Conservation (phyloP, 2,329 filamentous ascomycete species). For the Purpureocillium lavendulum region DNA sequence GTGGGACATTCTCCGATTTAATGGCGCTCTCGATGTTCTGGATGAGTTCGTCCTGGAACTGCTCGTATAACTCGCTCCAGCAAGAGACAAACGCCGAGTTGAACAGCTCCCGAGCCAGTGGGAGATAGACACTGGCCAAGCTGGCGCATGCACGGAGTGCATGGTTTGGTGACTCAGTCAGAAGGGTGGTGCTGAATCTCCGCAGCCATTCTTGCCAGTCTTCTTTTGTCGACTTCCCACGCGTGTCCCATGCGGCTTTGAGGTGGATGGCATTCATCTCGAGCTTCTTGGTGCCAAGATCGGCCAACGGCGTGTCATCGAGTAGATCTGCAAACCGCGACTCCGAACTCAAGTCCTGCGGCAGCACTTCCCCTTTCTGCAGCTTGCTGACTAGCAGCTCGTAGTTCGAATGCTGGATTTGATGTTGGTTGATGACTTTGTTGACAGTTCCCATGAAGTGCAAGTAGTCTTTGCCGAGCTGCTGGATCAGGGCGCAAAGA, state of each 20-base stretch:
- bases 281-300: conserved; percentile 85
- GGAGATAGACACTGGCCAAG: conserved; percentile 83
- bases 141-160: conserved; percentile 88
- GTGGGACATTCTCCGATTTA: conserved; percentile 89
- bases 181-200: conserved; percentile 86
- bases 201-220: conserved; percentile 99
- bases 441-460: conserved; percentile 93
- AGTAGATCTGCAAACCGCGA: conserved; percentile 68
- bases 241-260: conserved; percentile 94
- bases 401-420: conserved; percentile 85
- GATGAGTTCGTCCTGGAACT: conserved; percentile 94
- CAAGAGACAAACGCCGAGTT: conserved; percentile 98
- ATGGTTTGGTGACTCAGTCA: conserved; percentile 94
- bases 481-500: conserved; percentile 88
- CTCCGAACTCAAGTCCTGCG: conserved; percentile 86
- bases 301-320: conserved; percentile 74
- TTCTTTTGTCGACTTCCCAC: conserved; percentile 92
- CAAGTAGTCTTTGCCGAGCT: conserved; percentile 88
- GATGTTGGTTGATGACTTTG: conserved; percentile 70
- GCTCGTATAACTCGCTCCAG: conserved; percentile 95
- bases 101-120: conserved; percentile 87
- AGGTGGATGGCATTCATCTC: conserved; percentile 97
- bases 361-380: conserved; percentile 89
- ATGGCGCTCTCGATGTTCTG: conserved; percentile 93
- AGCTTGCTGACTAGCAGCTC: conserved; percentile 87